A percentile compares a stretch with the other conserved stretches of the same genome.
These are phyloP conservation scores for Trametes polyzona DNA, from an alignment of 1,284 basidiomycete genomes.

Conservation along the genomic window DNA sequence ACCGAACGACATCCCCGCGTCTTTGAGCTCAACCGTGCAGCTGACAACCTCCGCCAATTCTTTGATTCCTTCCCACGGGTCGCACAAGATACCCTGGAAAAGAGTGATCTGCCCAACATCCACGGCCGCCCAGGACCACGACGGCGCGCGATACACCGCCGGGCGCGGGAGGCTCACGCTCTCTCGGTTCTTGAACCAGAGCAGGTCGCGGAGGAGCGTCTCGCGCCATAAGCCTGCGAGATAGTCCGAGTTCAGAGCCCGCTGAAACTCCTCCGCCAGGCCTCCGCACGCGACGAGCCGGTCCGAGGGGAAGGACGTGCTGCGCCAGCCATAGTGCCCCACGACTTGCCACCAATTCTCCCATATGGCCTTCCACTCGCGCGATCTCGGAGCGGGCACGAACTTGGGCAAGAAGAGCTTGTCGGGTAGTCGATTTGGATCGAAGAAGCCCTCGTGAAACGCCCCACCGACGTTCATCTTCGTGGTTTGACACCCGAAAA, in stretches of 20 bases:
- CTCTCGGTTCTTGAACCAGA: constrained; percentile 18
- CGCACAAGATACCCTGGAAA: too few species aligned
- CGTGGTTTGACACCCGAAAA: constrained; percentile 15
- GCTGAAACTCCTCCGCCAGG: constrained; percentile 18
- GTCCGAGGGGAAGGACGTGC: constrained; percentile 9
- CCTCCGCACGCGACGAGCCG: constrained; percentile 20
- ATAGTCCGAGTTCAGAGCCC: constrained; percentile 14
- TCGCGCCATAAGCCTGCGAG: constrained; percentile 20
- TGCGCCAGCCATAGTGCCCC: constrained; percentile 18
- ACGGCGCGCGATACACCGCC: constrained; percentile 9
- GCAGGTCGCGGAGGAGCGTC: constrained; percentile 12
- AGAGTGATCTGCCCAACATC: background rate
- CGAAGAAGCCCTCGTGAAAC: background rate
- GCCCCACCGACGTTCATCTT: constrained; percentile 15
- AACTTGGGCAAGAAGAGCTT: constrained; percentile 10
- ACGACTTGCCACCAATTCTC: too few species aligned
- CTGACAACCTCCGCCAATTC: background rate
- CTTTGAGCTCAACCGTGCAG: background rate
- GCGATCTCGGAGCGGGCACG: background rate
- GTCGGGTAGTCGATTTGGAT: constrained; percentile 3
- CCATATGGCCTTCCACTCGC: constrained; percentile 14
- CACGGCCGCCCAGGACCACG: constrained; percentile 20
- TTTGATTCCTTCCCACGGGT: too few species aligned
- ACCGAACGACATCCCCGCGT: background rate
- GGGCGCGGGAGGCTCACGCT: background rate